These are phyloP conservation scores for Pleurotus pulmonarius DNA, from an alignment of 768 basidiomycete genomes.

Conservation along the genomic window DNA sequence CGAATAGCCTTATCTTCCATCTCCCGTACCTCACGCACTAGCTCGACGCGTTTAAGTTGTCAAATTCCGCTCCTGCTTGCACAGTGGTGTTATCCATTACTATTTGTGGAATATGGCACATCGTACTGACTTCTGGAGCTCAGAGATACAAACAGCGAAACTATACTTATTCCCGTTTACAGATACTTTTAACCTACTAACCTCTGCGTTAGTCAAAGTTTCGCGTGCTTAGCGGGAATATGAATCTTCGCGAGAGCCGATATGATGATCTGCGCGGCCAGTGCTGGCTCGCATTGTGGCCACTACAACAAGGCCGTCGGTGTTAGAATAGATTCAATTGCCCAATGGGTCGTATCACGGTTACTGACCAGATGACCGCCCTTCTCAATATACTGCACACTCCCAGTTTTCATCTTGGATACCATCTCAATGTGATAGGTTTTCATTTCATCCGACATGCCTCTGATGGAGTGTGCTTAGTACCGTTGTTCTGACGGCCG, in stretches of 20 bases:
- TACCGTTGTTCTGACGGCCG: too few species aligned
- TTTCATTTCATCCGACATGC: slow-evolving; percentile 13
- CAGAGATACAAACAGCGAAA: too few species aligned
- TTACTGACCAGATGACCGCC: slow-evolving; percentile 16
- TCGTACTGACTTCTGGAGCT: too few species aligned
- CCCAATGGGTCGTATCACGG: not conserved
- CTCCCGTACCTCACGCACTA: too few species aligned
- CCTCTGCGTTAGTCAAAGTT: not conserved
- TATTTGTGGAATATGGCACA: too few species aligned
- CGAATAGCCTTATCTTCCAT: too few species aligned
- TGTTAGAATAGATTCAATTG: not conserved
- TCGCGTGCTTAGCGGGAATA: not conserved
- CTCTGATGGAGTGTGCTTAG: not conserved
- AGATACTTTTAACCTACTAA: too few species aligned
- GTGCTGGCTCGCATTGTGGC: slow-evolving; percentile 2
- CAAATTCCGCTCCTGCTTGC: too few species aligned
- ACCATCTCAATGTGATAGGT: slow-evolving; percentile 12
- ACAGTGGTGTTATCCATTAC: too few species aligned
- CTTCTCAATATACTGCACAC: slow-evolving; percentile 15
- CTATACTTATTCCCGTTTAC: too few species aligned
- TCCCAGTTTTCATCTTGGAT: slow-evolving; percentile 8
- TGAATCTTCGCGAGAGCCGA: slow-evolving; percentile 4
- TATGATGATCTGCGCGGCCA: slow-evolving; percentile 1
- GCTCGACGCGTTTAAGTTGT: too few species aligned
- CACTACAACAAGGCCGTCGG: not conserved